phyloP scores from a whole-genome alignment of 1,284 basidiomycete species.

The Mycosarcoma mackinlayi region DNA sequence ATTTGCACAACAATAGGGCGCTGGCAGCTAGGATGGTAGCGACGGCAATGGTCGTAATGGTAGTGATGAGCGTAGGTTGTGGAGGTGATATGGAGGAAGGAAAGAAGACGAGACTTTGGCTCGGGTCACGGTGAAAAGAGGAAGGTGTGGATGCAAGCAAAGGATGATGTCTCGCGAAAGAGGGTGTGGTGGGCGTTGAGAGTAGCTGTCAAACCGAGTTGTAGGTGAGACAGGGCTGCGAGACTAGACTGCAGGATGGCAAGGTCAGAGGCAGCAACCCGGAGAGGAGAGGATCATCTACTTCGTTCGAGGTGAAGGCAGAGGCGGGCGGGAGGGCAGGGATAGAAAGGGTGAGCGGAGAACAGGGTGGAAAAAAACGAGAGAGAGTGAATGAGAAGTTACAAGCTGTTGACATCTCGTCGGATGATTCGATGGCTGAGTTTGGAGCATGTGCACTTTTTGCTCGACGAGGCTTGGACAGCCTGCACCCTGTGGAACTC shows the following conservation, averaged over 20 bases:
- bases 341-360: constrained; percentile 1
- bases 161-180: constrained; percentile 4
- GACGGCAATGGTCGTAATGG: not conserved
- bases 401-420: constrained; percentile 16
- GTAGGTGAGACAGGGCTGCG: constrained; percentile 1
- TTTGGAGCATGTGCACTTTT: no score
- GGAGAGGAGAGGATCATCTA: no score
- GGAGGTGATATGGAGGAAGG: not conserved
- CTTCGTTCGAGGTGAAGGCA: no score
- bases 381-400: constrained; percentile 19
- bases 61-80: not conserved
- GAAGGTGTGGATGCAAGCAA: constrained; percentile 14
- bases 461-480: not conserved
- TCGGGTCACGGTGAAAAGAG: constrained; percentile 15
- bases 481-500: not conserved
- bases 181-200: constrained; percentile 5
- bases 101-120: not conserved
- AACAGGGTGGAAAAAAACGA: not conserved
- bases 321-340: not conserved
- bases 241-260: not conserved
- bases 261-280: no score
- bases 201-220: constrained; percentile 1
- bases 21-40: no score
- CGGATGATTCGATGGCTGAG: constrained; percentile 9
- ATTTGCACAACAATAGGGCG: no score